Evolutionary conservation across 2,329 filamentous ascomycete genomes (phyloP), one percentile per base, ranked within the genome.

Genomic region (Xylariales sp.): DNA sequence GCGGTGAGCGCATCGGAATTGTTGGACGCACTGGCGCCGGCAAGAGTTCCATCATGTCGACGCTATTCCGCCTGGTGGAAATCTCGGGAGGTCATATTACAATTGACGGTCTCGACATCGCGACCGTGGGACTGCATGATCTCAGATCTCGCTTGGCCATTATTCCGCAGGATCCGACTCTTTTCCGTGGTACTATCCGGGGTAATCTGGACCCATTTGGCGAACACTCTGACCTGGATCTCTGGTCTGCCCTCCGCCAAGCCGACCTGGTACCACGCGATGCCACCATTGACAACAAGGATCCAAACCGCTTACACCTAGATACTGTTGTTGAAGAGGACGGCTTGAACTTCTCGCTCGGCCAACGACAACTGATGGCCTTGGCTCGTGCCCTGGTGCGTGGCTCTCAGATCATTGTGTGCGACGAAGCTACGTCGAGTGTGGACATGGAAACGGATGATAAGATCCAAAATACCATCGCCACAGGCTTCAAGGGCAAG

Each of bases 381-480:
- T 74, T 98, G 1, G 90, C 90, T 0, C 82, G 93, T 1, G 93
- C 93, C 0, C 77, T 98, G 3, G 91, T 97, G 5, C 82, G 91
- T 25, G 81, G 83, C 29, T 85, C 83, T 1, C 88, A 85, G 51
- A 96, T 97, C 63, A 96, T 97, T 51, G 83, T 98, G 34, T 96
- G 91, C 62, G 93, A 98, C 67, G 93, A 98, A 63, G 93, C 93
- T 1, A 98, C 93, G 0, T 88, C 83, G 2, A 86, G 80, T 0
- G 90, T 97, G 6, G 91, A 97, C 61, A 93, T 96, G 71, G 91
- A 96, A 57, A 97, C 91, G 4, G 93, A 98, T 57, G 84, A 88
- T 62, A 94, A 93, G 74, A 95, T 97, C 57, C 91, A 97, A 62
- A 70, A 72, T 39, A 95, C 90, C 4, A 96, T 97, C 62, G 83